Evolutionary conservation across 805 yeast genomes (phyloP), one percentile per base, ranked within the genome.

Genomic region (Wickerhamiella dianesei): DNA sequence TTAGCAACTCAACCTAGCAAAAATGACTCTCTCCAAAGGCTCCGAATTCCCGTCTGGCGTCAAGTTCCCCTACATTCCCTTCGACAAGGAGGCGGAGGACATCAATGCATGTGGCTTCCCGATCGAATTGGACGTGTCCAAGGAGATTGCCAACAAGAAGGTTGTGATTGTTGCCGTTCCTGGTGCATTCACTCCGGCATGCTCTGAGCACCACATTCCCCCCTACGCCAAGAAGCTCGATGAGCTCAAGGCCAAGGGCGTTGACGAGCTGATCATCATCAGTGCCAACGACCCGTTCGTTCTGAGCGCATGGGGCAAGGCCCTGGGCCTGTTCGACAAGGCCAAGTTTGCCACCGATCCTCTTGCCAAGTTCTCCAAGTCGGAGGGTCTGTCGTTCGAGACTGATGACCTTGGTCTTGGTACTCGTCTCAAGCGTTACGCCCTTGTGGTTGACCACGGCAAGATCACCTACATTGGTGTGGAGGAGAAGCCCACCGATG

Each of bases 121-220:
- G 29, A 56, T 53, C 39, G 54, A 58, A 35, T 59, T 60, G 37
- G 59, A 61, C 53, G 54, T 64, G 32, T 64, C 59, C 58, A 59
- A 61, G 58, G 63, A 62, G 53, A 54, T 67, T 29, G 50, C 58
- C 18, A 59, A 55, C 57, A 76, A 77, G 68, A 77, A 71, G 56
- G 75, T 80, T 29, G 76, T 82, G 40, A 68, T 83, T 56, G 84
- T 85, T 29, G 72, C 82, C 49, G 87, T 83, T 32, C 92, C 94
- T 51, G 94, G 88, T 52, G 92, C 94, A 9, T 84, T 82, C 71
- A 82, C 94, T 21, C 94, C 89, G 48, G 77, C 89, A 5, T 82
- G 92, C 64, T 72, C 82, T 43, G 75, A 72, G 44, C 70, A 74
- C 56, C 92, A 82, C 64, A 72, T 82, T 50, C 89, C 89, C 48